A percentile compares a stretch with the other conserved stretches of the same genome.
Conservation (phyloP, 2,329 filamentous ascomycete species). For the Dothideomycetidae sp. region DNA sequence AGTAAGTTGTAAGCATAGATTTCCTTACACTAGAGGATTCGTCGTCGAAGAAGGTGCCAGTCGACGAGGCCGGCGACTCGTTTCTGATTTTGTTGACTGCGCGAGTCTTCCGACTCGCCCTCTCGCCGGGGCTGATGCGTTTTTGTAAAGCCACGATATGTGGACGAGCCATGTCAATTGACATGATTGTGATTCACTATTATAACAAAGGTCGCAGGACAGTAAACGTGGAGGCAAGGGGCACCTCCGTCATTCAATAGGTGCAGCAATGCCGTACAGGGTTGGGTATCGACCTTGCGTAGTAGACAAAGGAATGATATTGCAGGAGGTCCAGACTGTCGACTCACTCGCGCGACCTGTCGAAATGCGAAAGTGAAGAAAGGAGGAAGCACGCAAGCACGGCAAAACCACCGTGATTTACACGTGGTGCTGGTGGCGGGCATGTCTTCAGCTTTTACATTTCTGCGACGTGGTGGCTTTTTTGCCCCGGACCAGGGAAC, state of each 20-base stretch:
- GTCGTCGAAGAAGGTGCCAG: slow-evolving; percentile 8
- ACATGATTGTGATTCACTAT: no score
- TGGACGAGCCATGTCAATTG: not conserved
- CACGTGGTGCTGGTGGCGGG: no score
- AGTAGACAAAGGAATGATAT: not conserved
- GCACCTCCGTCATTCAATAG: not conserved
- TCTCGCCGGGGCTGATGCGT: not conserved
- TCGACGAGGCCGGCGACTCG: slow-evolving; percentile 8
- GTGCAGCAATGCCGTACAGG: not conserved
- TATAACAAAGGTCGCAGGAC: no score
- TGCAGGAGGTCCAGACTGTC: not conserved
- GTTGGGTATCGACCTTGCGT: not conserved
- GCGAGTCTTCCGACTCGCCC: slow-evolving; percentile 3
- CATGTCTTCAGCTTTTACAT: not conserved
- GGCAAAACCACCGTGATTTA: no score
- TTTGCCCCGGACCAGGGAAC: not conserved
- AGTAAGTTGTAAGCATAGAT: not conserved
- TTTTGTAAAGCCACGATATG: not conserved
- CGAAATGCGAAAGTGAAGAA: not conserved
- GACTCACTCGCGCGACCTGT: no score
- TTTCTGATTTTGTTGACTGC: slow-evolving; percentile 7
- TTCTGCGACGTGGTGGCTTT: not conserved
- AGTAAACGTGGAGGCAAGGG: not conserved
- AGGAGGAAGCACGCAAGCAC: no score
- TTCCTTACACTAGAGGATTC: slow-evolving; percentile 1